Base-by-base conservation (phyloP, 2,329 filamentous ascomycete species). In the Stagonosporopsis cucurbitacearum region DNA sequence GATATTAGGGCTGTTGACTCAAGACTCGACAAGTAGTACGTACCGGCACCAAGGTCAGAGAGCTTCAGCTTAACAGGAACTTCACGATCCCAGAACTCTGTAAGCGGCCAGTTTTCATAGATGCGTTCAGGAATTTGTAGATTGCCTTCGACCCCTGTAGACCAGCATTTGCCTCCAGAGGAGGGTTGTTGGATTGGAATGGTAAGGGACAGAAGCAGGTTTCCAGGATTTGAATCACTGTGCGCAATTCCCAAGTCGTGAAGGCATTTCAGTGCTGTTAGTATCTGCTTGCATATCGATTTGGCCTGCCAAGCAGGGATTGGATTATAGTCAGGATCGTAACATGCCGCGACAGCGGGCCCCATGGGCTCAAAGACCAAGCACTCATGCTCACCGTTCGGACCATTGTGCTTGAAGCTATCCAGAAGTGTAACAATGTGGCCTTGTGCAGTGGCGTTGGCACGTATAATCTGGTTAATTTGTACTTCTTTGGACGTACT, bases 321-420 rank as follows among this genome's bases (percentile, higher is more conserved):
- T 51, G 48, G 48, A 51, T 51, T 51, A 51, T 15, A 51, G 48
- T 51, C 32, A 51, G 48, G 40, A 30, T 30, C 26, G 26, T 30
- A 30, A 30, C 26, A 30, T 30, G 26, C 26, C 26, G 50, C 43
- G n/a, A 40, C 43, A 42, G 50, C 35, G 25, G 50, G 33, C 35
- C 54, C 57, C 49, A 60, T 57, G 15, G 44, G 42, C 54, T 57
- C 49, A 19, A 48, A 57, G 33, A 57, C 48, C 32, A 53, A 50
- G 52, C 57, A 59, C 35, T 50, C 32, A 46, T 59, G 52, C 42
- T 44, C 9, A 20, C 57, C 52, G 39, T 59, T 59, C 23, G 44
- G 46, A 23, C 57, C 48, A 33, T 50, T 7, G 43, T 52, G 47
- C 42, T 52, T 23, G 35, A 59, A 59, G 36, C 26, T 48, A 30